Conservation (phyloP, 768 basidiomycete species). For the Pleurotus djamor region DNA sequence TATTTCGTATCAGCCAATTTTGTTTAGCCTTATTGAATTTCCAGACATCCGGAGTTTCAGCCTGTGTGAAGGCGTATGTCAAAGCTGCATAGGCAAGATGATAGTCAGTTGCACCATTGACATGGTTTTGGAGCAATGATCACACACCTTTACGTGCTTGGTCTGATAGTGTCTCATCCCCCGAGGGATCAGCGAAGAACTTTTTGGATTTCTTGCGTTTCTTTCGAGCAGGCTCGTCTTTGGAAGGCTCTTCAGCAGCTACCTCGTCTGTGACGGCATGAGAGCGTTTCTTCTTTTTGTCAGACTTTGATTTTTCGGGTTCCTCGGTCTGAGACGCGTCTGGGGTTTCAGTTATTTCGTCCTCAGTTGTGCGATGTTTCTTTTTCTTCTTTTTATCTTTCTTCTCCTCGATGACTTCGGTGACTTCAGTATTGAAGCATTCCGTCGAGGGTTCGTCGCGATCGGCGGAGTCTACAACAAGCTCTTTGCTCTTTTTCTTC, state of each 20-base stretch:
- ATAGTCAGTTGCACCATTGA: too few species aligned
- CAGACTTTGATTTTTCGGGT: slow-evolving; percentile 4
- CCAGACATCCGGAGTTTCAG: slow-evolving; percentile 48
- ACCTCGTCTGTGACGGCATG: slow-evolving; percentile 7
- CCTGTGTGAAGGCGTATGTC: slow-evolving; percentile 55
- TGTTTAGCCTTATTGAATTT: slow-evolving; percentile 76
- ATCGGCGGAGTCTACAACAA: too few species aligned
- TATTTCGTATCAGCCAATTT: slow-evolving; percentile 70
- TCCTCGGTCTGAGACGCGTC: background rate
- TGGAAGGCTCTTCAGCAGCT: background rate
- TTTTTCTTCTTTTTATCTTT: slow-evolving; percentile 5
- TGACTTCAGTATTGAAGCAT: background rate
- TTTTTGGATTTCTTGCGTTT: slow-evolving; percentile 35
- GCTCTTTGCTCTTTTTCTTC: background rate
- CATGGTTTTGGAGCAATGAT: too few species aligned
- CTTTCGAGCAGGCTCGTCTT: slow-evolving; percentile 15
- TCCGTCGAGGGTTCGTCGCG: too few species aligned
- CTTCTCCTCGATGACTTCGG: background rate
- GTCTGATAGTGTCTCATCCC: slow-evolving; percentile 30
- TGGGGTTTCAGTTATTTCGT: background rate
- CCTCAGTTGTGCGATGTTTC: slow-evolving; percentile 6
- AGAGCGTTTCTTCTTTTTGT: slow-evolving; percentile 15
- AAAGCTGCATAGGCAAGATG: slow-evolving; percentile 25
- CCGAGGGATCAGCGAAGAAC: slow-evolving; percentile 41
- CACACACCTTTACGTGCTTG: slow-evolving; percentile 41